Evolutionary conservation across 2,329 filamentous ascomycete species (phyloP).

Genomic region (Aureobasidium sp.): DNA sequence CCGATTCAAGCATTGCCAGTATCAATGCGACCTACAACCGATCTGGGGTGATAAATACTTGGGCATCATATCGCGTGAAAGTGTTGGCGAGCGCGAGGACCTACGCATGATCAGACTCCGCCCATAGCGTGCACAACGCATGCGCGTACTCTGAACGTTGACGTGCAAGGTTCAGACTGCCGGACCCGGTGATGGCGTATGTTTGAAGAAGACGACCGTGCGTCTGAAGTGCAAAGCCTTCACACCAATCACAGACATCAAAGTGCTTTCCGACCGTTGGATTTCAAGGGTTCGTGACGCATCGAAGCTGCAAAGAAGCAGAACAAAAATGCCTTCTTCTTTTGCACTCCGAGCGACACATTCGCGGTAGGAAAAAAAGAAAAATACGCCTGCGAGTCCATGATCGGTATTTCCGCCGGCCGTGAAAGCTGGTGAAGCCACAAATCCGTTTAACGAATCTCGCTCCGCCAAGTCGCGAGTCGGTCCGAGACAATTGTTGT

Average conservation of each 20-base stretch:
- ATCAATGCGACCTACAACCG: not conserved
- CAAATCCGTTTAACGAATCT: not conserved
- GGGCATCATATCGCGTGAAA: not conserved
- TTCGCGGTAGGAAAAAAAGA: not conserved
- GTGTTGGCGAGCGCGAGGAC: not conserved
- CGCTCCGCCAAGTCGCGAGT: not conserved
- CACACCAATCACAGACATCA: slow-evolving; percentile 3
- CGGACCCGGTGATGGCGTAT: slow-evolving; percentile 9
- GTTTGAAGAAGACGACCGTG: not conserved
- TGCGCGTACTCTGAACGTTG: not conserved
- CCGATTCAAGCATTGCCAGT: not conserved
- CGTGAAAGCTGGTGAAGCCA: slow-evolving; percentile 2
- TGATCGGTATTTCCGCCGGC: not conserved
- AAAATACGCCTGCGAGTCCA: not conserved
- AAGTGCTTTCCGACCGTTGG: not conserved
- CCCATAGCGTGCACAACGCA: slow-evolving; percentile 4
- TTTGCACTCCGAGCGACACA: not conserved
- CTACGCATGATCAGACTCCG: not conserved
- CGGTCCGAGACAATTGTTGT: slow-evolving; percentile 8
- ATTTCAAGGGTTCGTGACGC: not conserved
- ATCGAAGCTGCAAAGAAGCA: slow-evolving; percentile 12
- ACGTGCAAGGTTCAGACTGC: not conserved
- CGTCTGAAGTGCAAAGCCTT: not conserved
- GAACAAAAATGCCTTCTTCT: not conserved
- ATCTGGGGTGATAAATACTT: not conserved